Conservation (phyloP, 371 early-diverging fungal species). For the Mortierella sp. region DNA sequence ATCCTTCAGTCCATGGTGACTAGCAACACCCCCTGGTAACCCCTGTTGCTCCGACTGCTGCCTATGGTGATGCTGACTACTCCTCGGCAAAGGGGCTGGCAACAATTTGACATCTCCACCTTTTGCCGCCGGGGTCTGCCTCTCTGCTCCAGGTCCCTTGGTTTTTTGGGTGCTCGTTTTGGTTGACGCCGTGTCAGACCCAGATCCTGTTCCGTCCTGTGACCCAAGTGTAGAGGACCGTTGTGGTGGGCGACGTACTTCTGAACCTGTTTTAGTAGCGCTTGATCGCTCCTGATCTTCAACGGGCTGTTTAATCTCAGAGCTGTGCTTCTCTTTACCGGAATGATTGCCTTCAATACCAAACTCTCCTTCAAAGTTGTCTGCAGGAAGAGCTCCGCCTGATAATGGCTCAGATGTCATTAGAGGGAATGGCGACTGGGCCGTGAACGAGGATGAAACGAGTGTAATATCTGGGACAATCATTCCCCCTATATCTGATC, state of each 20-base stretch:
- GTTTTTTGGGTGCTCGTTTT: constrained; percentile 12
- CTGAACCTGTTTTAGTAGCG: not conserved
- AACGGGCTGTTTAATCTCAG: not conserved
- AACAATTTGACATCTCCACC: constrained; percentile 39
- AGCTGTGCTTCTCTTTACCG: not conserved
- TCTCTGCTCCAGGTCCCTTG: not conserved
- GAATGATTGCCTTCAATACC: not conserved
- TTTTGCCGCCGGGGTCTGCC: constrained; percentile 2
- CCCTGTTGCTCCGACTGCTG: constrained; percentile 40
- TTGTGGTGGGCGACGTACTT: constrained; percentile 20
- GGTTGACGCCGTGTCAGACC: constrained; percentile 14
- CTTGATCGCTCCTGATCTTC: constrained; percentile 10
- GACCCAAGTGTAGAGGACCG: constrained; percentile 39
- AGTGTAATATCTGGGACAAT: constrained; percentile 52
- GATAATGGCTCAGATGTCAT: constrained; percentile 34
- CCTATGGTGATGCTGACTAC: constrained; percentile 43
- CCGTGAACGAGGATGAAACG: constrained; percentile 44
- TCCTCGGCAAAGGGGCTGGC: constrained; percentile 49
- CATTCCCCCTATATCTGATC: constrained; percentile 52
- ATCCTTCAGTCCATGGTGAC: no score
- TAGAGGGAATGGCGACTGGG: constrained; percentile 16
- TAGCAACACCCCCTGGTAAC: constrained; percentile 7
- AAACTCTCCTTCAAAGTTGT: constrained; percentile 3
- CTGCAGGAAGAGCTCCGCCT: not conserved
- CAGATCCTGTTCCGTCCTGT: constrained; percentile 33